Evolutionary conservation across 108 stramenopile genomes (phyloP), one percentile per base, ranked within the genome.

Genomic region (Cyclotella baltica): DNA sequence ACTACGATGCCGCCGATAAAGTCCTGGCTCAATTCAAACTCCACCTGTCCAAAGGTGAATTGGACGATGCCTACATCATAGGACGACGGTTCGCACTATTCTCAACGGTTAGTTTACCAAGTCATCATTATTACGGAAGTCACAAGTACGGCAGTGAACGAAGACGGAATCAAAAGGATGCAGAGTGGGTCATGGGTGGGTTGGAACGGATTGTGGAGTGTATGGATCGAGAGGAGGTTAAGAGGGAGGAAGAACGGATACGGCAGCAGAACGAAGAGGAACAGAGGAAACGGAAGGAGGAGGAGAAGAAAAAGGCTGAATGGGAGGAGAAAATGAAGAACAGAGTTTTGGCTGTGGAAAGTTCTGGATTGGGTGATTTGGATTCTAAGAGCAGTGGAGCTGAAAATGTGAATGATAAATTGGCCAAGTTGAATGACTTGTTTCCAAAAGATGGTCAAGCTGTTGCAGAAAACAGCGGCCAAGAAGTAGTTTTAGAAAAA

Each of bases 1-100:
- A 95, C 75, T 95, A 92, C 64, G 79, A 78, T 22, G 88, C 92
- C 25, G 88, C 94, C 16, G 86, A 92, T 28, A 92, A 86, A 58
- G 90, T 94, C 30, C 50, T 90, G 43, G 68, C 62, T 43, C 76
- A 79, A 46, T 90, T 90, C 68, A 85, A 87, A 67, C 4, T 57
- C 18, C 80, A 85, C 34, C 67, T 88, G 3, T 75, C 80, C 38
- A 31, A 59, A 18, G 70, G 69, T 5, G 76, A 84, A 22, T 65
- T 93, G 29, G 94, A 95, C 48, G 87, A 87, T 70, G 92, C 94
- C 0, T 95, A 86, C 56, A 88, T 95, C 16, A 91, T 86, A 68
- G 94, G 94, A 16, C 80, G 86, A 59, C 78, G 94, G 47, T 95
- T 91, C 72, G 89, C 88, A 53, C 79, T 56, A 13, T 95, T 95